These are phyloP conservation scores for Trichoderma erinaceum DNA, from an alignment of 495 filamentous ascomycete genomes.

Conservation along the genomic window DNA sequence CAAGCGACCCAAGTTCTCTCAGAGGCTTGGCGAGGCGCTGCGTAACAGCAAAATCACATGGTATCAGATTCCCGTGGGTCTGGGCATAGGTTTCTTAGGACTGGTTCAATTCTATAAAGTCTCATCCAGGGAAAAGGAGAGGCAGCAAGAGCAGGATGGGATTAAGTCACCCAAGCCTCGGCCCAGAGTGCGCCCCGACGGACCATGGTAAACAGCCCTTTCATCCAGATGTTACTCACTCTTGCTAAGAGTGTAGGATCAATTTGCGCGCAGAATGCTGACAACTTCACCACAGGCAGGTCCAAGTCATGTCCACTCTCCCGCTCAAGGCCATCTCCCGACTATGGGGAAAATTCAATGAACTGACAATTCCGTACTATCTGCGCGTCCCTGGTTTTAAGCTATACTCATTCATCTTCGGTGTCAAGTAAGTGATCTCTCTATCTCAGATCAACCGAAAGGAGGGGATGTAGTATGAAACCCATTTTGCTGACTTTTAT, in stretches of 20 bases:
- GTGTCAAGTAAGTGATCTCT: slow-evolving; percentile 61
- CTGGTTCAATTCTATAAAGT: slow-evolving; percentile 77
- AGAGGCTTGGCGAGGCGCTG: slow-evolving; percentile 40
- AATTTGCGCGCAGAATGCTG: not conserved
- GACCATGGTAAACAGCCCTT: slow-evolving; percentile 64
- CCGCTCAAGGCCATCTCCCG: slow-evolving; percentile 91
- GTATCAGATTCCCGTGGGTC: slow-evolving; percentile 89
- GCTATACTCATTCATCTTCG: slow-evolving; percentile 86
- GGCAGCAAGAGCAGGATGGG: slow-evolving; percentile 44
- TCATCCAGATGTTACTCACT: not conserved
- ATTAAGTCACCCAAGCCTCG: slow-evolving; percentile 52
- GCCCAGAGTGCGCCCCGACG: slow-evolving; percentile 70
- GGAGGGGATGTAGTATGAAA: not conserved
- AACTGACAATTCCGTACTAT: slow-evolving; percentile 82
- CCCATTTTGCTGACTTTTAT: not conserved
- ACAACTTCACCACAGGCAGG: slow-evolving; percentile 52
- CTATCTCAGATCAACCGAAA: not conserved
- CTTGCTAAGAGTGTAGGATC: slow-evolving; percentile 6
- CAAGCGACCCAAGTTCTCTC: slow-evolving; percentile 35
- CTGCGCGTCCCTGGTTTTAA: slow-evolving; percentile 92
- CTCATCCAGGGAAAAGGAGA: slow-evolving; percentile 51
- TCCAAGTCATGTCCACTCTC: slow-evolving; percentile 92
- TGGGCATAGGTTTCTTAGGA: slow-evolving; percentile 84
- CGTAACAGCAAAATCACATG: slow-evolving; percentile 74
- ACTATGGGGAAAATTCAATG: slow-evolving; percentile 93